Base-by-base conservation (phyloP, 495 filamentous ascomycete species). In the Penicillium bovifimosum region DNA sequence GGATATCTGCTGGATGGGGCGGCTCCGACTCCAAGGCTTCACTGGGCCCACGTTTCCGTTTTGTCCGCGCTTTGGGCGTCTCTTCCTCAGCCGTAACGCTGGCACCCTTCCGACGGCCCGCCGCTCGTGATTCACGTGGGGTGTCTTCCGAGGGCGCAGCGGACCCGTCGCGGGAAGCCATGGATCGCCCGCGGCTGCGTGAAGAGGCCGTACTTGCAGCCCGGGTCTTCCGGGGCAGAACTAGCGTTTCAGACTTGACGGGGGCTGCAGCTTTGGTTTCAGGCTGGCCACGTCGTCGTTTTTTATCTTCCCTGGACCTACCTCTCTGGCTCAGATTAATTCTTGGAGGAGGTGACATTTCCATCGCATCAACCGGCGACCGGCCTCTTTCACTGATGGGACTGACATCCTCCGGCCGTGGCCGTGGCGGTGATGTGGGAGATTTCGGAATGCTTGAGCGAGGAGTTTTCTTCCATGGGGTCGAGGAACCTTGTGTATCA, bases 141-240 rank as follows among this genome's bases (percentile, higher is more conserved):
- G 56, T 59, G 39, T 82, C 83, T 28, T 71, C 55, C n/a, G 70
- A 70, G 1, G 73, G 62, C 29, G 81, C 80, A 5, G 47, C 52
- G 5, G 63, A 63, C 48, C 78, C 81, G 29, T 78, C 76, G 33
- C 80, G 78, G 3, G 80, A 83, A 29, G 71, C 59, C 10, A 83
- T 68, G 5, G 85, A 88, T 39, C 76, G 73, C 48, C 80, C 82
- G 41, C 81, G 73, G 46, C 78, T 80, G n/a, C 73, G 70, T 0
- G 79, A 79, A 3, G 82, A 83, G 24, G 76, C 70, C 18, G 71
- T 73, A 54, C 83, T 84, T 20, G 69, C 70, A 40, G 75, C 80
- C 28, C 75, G 74, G 32, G 65, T 69, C 40, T 67, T 68, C 6
- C 61, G 68, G 32, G 48, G 50, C 24, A 53, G 59, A 47, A 60